phyloP scores from a whole-genome alignment of 1,139 yeast genomes.

The Groenewaldozyma auringiensis region DNA sequence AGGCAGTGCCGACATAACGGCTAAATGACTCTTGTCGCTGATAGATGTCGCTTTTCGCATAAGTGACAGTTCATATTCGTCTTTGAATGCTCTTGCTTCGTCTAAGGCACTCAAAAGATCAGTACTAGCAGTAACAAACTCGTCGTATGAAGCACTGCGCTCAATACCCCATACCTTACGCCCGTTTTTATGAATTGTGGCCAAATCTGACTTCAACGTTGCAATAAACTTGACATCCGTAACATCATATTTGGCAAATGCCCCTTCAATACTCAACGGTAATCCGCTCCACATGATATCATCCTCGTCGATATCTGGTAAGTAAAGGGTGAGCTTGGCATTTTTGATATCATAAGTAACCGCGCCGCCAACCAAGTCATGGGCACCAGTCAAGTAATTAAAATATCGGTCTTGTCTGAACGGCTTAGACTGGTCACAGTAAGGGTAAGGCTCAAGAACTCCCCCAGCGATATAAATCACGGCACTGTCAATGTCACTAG shows the following conservation, averaged over 20 bases:
- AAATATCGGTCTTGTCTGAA: conserved; percentile 88
- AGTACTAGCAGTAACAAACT: conserved; percentile 16
- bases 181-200: conserved; percentile 15
- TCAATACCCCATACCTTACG: conserved; percentile 36
- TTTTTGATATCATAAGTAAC: conserved; percentile 48
- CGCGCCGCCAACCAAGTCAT: conserved; percentile 65
- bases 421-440: conserved; percentile 72
- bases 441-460: conserved; percentile 52
- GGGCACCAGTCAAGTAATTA: conserved; percentile 76
- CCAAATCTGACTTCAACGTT: conserved; percentile 37
- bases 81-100: conserved; percentile 80
- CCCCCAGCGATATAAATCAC: conserved; percentile 63
- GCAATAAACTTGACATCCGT: conserved; percentile 65
- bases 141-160: conserved; percentile 23
- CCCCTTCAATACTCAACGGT: conserved; percentile 66
- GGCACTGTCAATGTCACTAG: neutral
- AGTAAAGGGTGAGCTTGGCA: conserved; percentile 59
- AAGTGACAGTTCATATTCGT: conserved; percentile 65
- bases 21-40: conserved; percentile 80
- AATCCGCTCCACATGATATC: conserved; percentile 96
- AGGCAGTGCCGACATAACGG: conserved; percentile 89
- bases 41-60: conserved; percentile 75
- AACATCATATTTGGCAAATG: conserved; percentile 59
- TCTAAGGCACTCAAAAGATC: conserved; percentile 55
- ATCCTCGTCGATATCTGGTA: conserved; percentile 78